These are phyloP conservation scores for Kwoniella heveanensis DNA, from an alignment of 768 basidiomycete genomes.

Conservation along the genomic window DNA sequence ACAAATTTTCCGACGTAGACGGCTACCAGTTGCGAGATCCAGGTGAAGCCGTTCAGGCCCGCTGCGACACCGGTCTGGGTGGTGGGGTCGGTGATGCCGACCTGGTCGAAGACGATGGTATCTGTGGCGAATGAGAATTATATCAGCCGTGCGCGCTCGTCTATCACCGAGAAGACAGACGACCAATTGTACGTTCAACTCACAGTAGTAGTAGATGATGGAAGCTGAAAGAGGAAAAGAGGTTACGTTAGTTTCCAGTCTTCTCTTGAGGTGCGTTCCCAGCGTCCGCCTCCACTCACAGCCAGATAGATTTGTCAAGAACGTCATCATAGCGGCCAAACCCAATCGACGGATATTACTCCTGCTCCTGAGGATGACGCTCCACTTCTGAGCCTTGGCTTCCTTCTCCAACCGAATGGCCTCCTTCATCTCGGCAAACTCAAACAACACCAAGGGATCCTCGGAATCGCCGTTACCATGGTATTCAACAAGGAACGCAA, in stretches of 20 bases:
- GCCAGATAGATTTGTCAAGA: slow-evolving; percentile 46
- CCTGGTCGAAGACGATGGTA: slow-evolving; percentile 49
- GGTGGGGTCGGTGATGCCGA: slow-evolving; percentile 55
- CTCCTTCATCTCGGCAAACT: slow-evolving; percentile 56
- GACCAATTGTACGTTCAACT: no score
- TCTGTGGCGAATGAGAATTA: slow-evolving; percentile 15
- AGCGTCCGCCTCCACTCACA: not conserved
- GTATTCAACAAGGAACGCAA: slow-evolving; percentile 54
- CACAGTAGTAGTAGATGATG: slow-evolving; percentile 56
- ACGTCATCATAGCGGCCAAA: slow-evolving; percentile 54
- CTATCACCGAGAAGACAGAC: no score
- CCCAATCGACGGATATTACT: slow-evolving; percentile 52
- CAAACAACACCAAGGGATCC: slow-evolving; percentile 56
- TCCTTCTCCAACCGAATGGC: slow-evolving; percentile 52
- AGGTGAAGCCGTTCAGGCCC: slow-evolving; percentile 55
- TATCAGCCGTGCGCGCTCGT: slow-evolving; percentile 6
- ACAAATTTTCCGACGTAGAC: slow-evolving; percentile 50
- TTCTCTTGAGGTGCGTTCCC: not conserved
- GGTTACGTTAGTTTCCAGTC: not conserved
- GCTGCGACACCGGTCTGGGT: slow-evolving; percentile 58
- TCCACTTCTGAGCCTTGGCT: slow-evolving; percentile 55
- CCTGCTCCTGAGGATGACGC: slow-evolving; percentile 43
- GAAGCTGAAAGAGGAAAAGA: slow-evolving; percentile 36
- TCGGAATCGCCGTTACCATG: slow-evolving; percentile 55
- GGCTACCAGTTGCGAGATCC: slow-evolving; percentile 53